Evolutionary conservation across 2,329 filamentous ascomycete species (phyloP).

Genomic region (Neofusicoccum cordaticola): DNA sequence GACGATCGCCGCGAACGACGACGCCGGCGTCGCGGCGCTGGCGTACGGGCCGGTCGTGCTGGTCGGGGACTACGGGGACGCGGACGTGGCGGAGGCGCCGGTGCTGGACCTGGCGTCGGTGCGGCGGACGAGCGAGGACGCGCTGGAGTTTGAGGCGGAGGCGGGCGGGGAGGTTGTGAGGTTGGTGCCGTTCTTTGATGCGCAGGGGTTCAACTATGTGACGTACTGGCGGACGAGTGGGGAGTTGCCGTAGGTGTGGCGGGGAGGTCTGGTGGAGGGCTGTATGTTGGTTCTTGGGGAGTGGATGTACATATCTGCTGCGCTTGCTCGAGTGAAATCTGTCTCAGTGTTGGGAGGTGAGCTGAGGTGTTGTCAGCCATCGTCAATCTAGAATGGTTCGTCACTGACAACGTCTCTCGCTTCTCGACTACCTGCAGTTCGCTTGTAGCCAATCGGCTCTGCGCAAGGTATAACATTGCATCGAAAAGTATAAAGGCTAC

Average conservation of each 20-base stretch:
- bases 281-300: no score
- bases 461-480: no score
- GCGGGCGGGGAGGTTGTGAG: constrained; percentile 22
- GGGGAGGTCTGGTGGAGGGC: neutral
- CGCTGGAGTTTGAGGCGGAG: constrained; percentile 23
- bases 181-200: constrained; percentile 27
- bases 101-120: constrained; percentile 23
- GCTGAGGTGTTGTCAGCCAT: no score
- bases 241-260: neutral
- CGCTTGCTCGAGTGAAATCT: no score
- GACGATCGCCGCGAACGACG: constrained; percentile 48
- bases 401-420: no score
- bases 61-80: constrained; percentile 45
- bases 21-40: constrained; percentile 43
- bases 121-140: constrained; percentile 17
- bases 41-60: constrained; percentile 49
- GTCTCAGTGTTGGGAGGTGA: no score
- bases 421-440: no score
- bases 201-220: constrained; percentile 27
- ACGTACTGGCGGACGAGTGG: constrained; percentile 27
- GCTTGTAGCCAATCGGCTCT: no score
- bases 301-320: neutral
- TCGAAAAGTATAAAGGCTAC: no score
- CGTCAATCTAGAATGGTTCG: no score
- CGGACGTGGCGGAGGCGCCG: constrained; percentile 19